A percentile compares a stretch with the other conserved stretches of the same genome.
phyloP scores from a whole-genome alignment of 164 flowering plant species.

The Paratinospora sagittata region DNA sequence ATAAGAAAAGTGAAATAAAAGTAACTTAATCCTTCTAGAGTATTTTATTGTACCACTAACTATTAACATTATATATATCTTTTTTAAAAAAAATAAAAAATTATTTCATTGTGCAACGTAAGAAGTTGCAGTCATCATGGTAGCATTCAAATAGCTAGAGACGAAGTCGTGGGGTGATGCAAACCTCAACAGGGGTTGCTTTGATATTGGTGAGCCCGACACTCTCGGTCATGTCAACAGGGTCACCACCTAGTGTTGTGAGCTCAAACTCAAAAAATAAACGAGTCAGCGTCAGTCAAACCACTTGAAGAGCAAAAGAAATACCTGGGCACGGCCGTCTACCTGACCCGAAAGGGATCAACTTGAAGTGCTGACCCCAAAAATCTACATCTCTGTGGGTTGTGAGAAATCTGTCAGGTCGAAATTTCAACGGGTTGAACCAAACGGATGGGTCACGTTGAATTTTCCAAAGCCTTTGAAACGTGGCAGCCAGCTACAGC shows the following conservation, averaged over 20 bases:
- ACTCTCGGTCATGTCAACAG: conserved; percentile 11
- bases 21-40: too few relatives aligned
- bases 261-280: conserved; percentile 14
- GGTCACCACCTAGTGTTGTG: neutral
- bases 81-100: too few relatives aligned
- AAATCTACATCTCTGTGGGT: neutral
- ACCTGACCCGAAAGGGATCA: conserved; percentile 14
- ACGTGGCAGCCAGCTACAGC: conserved; percentile 8
- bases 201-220: conserved; percentile 7
- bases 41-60: too few relatives aligned
- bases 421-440: conserved; percentile 2
- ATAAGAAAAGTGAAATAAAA: neutral
- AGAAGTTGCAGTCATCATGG: too few relatives aligned
- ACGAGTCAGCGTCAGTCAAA: conserved; percentile 10
- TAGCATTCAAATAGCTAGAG: neutral
- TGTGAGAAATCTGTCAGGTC: conserved; percentile 15
- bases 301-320: conserved; percentile 9
- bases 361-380: conserved; percentile 11
- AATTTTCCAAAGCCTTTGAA: conserved; percentile 6
- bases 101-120: too few relatives aligned
- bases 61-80: too few relatives aligned
- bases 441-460: conserved; percentile 14
- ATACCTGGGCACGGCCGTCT: conserved; percentile 14
- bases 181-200: conserved; percentile 10
- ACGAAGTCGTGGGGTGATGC: conserved; percentile 11